phyloP scores from a whole-genome alignment of 1,284 basidiomycete genomes.

The Peniophora sp. region DNA sequence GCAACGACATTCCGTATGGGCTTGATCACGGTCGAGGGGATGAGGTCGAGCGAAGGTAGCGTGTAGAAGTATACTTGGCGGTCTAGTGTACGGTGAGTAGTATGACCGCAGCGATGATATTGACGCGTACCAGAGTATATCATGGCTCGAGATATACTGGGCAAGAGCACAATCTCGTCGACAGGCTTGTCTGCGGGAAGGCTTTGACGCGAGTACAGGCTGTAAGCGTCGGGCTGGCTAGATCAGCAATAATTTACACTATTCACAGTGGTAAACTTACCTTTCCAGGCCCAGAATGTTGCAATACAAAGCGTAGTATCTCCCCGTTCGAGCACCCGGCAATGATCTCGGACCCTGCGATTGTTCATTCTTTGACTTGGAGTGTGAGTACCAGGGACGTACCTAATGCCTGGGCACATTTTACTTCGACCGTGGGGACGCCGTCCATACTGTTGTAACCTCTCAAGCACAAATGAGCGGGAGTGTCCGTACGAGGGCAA shows the following conservation, averaged over 20 bases:
- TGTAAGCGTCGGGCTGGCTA: slow-evolving; percentile 53
- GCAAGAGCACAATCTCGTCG: slow-evolving; percentile 71
- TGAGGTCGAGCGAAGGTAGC: slow-evolving; percentile 69
- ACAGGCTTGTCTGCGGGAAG: slow-evolving; percentile 58
- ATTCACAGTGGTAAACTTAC: slow-evolving; percentile 26
- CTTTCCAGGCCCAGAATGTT: slow-evolving; percentile 42
- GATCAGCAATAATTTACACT: slow-evolving; percentile 1
- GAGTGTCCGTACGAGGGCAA: slow-evolving; percentile 9
- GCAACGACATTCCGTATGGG: slow-evolving; percentile 73
- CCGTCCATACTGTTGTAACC: slow-evolving; percentile 8
- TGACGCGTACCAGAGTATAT: slow-evolving; percentile 57
- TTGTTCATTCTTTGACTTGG: too few species aligned
- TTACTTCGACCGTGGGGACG: slow-evolving; percentile 17
- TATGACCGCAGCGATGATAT: slow-evolving; percentile 1
- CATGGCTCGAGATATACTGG: slow-evolving; percentile 63
- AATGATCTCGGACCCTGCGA: slow-evolving; percentile 61
- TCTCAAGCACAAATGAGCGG: neutral
- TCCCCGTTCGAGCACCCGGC: slow-evolving; percentile 69
- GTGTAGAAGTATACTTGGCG: slow-evolving; percentile 74
- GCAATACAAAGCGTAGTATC: slow-evolving; percentile 58
- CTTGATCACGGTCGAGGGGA: slow-evolving; percentile 51
- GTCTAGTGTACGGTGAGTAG: slow-evolving; percentile 35
- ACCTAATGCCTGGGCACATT: slow-evolving; percentile 30
- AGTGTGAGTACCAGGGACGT: slow-evolving; percentile 7
- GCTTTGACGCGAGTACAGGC: slow-evolving; percentile 57